Base-by-base conservation (phyloP, 331 rosid genomes). In the Stylosanthes scabra region DNA sequence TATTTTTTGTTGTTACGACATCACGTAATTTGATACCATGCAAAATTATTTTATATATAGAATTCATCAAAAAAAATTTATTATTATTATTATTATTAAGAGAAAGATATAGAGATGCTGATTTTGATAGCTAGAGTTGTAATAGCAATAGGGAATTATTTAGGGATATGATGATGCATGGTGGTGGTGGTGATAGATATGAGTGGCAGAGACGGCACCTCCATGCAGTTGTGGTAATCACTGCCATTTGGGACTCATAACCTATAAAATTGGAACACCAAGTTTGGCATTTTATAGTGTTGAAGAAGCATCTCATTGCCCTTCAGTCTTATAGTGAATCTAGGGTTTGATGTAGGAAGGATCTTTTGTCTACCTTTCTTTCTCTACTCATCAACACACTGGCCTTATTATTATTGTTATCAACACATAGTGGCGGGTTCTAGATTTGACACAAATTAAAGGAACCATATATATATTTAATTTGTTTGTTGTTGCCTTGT, bases 121-220 rank as follows among this genome's bases (percentile, higher is more conserved):
- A 55, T 20, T 31, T 25, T 25, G 20, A 55, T 51, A 57, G 79
- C 59, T 57, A 59, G 56, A 74, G 60, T n/a, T 66, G 25, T 20
- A 20, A 66, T n/a, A 51, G 57, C 57, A 3, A 31, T 46, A 46
- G 47, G 37, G 37, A 31, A 31, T 31, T 31, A 31, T 3, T 31
- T 31, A 31, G 37, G 37, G 37, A 31, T 31, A 31, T 31, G 37
- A 31, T 31, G 25, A 20, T 20, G 25, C 25, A 20, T 20, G 28
- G 62, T 75, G 68, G 15, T 40, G 52, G 56, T 58, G 66, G 29
- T 40, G 1, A 34, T 31, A 31, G 37, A 31, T 31, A 78, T 67
- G 93, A 85, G 90, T 83, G 73, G 85, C 68, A 79, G 80, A 85
- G 84, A 86, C 77, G 89, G 82, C 93, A 89, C 89, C 83, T 62